Base-by-base conservation (phyloP, 148 eudicot genomes). In the Nepenthes gracilis region DNA sequence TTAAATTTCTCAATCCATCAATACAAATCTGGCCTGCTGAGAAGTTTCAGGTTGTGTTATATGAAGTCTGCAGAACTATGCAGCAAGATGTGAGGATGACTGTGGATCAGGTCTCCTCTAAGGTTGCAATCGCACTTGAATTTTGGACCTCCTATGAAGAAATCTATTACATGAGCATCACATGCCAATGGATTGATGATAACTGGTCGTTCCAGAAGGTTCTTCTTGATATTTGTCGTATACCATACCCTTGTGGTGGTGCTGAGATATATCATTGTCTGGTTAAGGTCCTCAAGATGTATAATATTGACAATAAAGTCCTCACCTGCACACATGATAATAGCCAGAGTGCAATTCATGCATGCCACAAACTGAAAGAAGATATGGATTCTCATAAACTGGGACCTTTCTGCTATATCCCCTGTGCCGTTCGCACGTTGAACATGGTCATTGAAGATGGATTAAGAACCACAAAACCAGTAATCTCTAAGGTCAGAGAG, bases 181-280 rank as follows among this genome's bases (percentile, higher is more conserved):
- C 80, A 9, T 86, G 90, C 75, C 86, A 82, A 43, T 90, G 97
- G 97, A 84, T 90, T 45, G 94, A 90, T 53, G 90, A 86, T 35
- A 78, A 60, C 74, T 90, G 97, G 97, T 74, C 90, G 59, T 78
- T 82, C 59, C 88, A 69, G 60, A 90, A 78, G 68, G 53, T 86
- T 67, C 90, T 90, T 75, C 90, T 90, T 36, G 86, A 86, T 74
- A 64, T 86, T 59, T 80, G 84, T 76, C 90, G 74, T 36, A 74
- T 90, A 59, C 88, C 94, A 36, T 78, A 71, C 55, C 94, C 97
- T 43, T 84, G 84, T 72, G 80, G 81, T 40, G 83, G 78, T 53
- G 49, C 74, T 51, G 90, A 86, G 78, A 82, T 86, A 45, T 84
- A 86, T 61, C 77, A 71, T 47, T 66, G 68, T 64, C 70, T 90